These are phyloP conservation scores for Roridomyces roridus DNA, from an alignment of 768 basidiomycete genomes.

Conservation along the genomic window DNA sequence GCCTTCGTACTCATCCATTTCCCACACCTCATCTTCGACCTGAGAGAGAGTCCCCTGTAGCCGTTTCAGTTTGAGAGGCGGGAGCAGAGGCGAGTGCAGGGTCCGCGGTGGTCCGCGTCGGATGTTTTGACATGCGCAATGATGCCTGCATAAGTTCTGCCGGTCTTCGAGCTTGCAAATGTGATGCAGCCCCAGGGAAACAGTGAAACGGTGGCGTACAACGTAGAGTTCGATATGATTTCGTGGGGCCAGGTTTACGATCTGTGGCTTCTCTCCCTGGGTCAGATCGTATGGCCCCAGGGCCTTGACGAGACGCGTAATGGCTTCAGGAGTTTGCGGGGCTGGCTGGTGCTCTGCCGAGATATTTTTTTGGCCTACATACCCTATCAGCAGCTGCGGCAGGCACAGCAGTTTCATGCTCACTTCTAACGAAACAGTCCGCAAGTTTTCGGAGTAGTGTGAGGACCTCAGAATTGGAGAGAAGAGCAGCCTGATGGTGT, in stretches of 20 bases:
- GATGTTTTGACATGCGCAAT: constrained; percentile 60
- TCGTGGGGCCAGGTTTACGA: constrained; percentile 89
- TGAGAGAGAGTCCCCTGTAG: not conserved
- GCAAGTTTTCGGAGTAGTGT: constrained; percentile 79
- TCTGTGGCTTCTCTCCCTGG: constrained; percentile 90
- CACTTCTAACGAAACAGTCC: constrained; percentile 88
- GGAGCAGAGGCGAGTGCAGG: not conserved
- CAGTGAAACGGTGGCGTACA: constrained; percentile 50
- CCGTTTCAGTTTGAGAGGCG: constrained; percentile 3
- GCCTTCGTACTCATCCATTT: constrained; percentile 44
- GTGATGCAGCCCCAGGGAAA: not conserved
- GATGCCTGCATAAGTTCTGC: constrained; percentile 74
- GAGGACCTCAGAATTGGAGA: constrained; percentile 90
- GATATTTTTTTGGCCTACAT: constrained; percentile 83
- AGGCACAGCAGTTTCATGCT: constrained; percentile 19
- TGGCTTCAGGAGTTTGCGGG: constrained; percentile 67
- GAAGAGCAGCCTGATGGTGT: constrained; percentile 75
- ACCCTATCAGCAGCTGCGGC: not conserved
- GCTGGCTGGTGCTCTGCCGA: constrained; percentile 78
- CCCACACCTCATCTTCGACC: constrained; percentile 36
- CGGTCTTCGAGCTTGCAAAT: constrained; percentile 85
- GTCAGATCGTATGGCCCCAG: constrained; percentile 78
- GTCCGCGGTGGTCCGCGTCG: constrained; percentile 30
- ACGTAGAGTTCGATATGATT: constrained; percentile 88
- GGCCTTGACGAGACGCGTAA: constrained; percentile 68